Evolutionary conservation across 192 early-diverging fungal species (phyloP), one percentile per base, ranked within the genome.

Genomic region (Cetraspora pellucida): DNA sequence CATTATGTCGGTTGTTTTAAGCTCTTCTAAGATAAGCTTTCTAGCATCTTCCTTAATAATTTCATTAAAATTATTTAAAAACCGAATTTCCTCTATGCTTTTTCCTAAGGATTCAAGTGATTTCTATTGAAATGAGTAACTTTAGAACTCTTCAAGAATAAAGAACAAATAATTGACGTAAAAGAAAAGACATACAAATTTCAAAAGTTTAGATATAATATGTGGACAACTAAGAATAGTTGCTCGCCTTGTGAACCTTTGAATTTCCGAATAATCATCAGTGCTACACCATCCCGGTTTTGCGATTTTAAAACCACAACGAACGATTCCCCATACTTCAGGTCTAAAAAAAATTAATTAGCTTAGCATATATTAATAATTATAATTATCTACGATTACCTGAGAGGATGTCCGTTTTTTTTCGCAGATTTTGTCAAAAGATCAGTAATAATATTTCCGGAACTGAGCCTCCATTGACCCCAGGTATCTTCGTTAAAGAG

Each of bases 321-420:
- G 23, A 47, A 70, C 47, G 10, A 70, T 70, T 70, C 66, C 2
- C 66, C 66, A 69, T 0, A 21, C 66, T 49, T 69, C 45, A 16
- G 68, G 47, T 70, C 68, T 70, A 70, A 50, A 70, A 69, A 46
- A 27, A 69, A 69, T 14, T 44, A 45, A 45, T 66, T 66, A 66
- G 14, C 14, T 43, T 66, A 28, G n/a, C 30, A 44, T 13, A 23
- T 44, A 68, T 14, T 49, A 19, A 45, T 68, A 45, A 49, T 28
- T 14, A 23, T 46, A 23, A 68, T 49, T 25, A 46, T 23, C 21
- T 21, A 17, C n/a, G 21, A 68, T 68, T 68, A 68, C 66, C 66
- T 68, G 21, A 68, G n/a, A 50, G 45, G 47, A 28, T 68, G 66
- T 14, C 66, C 66, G 10, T n/a, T 68, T 45, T 49, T 68, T 28